Conservation (phyloP, 176 grass and related monocot species). For the Avena eriantha region DNA sequence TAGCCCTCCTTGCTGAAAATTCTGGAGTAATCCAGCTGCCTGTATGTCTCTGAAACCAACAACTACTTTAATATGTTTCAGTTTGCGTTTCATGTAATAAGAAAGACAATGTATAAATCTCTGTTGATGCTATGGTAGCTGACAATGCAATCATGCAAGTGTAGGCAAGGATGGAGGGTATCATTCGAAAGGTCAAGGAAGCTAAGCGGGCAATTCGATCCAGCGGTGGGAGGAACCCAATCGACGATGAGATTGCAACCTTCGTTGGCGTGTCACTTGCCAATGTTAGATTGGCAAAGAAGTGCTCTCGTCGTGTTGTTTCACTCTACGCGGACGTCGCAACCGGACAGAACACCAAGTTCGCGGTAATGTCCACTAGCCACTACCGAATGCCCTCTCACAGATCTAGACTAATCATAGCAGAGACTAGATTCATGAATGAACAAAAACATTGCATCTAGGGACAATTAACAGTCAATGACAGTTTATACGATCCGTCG, state of each 20-base stretch:
- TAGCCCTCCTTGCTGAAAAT: constrained; percentile 61
- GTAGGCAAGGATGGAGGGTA: constrained; percentile 79
- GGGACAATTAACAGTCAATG: background rate
- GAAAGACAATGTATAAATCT: background rate
- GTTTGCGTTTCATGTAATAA: background rate
- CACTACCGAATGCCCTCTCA: background rate
- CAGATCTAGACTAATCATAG: background rate
- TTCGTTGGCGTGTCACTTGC: constrained; percentile 61
- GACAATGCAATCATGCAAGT: constrained; percentile 22
- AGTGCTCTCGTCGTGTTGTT: constrained; percentile 63
- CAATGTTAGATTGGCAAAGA: constrained; percentile 70
- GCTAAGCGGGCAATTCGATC: constrained; percentile 51
- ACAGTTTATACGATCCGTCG: background rate
- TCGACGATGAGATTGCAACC: constrained; percentile 62
- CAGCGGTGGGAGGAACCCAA: constrained; percentile 60
- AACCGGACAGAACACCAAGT: constrained; percentile 46
- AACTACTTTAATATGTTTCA: background rate
- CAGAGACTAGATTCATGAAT: background rate
- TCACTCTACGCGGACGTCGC: constrained; percentile 66
- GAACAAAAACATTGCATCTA: background rate
- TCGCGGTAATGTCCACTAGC: constrained; percentile 49
- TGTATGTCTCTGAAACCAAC: constrained; percentile 56
- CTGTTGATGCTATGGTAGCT: background rate
- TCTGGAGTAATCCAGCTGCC: constrained; percentile 70
- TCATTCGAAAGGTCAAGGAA: constrained; percentile 77